Evolutionary conservation across 192 early-diverging fungal genomes (phyloP).

Genomic region (Coemansia sp.): DNA sequence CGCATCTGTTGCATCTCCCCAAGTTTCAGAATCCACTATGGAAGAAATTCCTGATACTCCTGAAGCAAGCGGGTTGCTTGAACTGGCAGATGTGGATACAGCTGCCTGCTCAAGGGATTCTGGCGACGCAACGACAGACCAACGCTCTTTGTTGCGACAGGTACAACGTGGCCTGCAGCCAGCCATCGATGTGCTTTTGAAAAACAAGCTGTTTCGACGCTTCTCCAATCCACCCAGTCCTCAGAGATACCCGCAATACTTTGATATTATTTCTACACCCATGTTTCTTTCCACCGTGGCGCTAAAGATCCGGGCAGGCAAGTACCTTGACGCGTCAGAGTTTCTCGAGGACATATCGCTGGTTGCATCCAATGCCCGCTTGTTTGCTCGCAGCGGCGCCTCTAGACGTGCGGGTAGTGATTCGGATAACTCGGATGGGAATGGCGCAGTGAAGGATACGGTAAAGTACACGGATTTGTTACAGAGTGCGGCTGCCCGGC

Average conservation of each 20-base stretch:
- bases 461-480: not conserved
- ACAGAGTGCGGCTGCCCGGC: slow-evolving; percentile 1
- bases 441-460: not conserved
- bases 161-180: not conserved
- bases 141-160: not conserved
- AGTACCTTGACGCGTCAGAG: slow-evolving; percentile 35
- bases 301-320: slow-evolving; percentile 38
- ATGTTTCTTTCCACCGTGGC: slow-evolving; percentile 57
- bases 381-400: too few relatives aligned
- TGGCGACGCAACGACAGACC: too few relatives aligned
- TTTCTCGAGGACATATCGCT: slow-evolving; percentile 50
- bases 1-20: not conserved
- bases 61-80: too few relatives aligned
- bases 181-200: slow-evolving; percentile 10
- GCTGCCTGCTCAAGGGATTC: too few relatives aligned
- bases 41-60: too few relatives aligned
- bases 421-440: too few relatives aligned
- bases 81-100: too few relatives aligned
- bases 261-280: slow-evolving; percentile 44
- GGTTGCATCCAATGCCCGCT: slow-evolving; percentile 24
- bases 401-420: too few relatives aligned
- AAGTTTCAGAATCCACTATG: not conserved
- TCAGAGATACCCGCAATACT: slow-evolving; percentile 51
- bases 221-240: slow-evolving; percentile 50
- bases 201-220: slow-evolving; percentile 16